phyloP scores from a whole-genome alignment of 257 asterid species.

The Leptodermis oblonga region DNA sequence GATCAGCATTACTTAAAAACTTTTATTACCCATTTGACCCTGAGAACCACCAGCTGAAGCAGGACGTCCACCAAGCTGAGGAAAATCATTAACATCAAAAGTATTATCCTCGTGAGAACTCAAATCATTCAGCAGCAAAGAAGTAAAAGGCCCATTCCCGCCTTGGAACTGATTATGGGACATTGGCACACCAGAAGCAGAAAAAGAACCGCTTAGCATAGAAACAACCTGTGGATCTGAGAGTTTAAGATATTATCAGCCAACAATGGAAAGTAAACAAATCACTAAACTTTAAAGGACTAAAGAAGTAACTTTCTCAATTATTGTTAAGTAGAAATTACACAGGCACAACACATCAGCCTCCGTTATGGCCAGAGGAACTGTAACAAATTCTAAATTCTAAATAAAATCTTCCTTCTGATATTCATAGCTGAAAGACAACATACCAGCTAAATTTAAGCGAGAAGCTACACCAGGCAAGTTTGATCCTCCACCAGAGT shows the following conservation, averaged over 20 bases:
- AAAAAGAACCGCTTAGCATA: constrained; percentile 69
- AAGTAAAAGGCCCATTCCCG: constrained; percentile 53
- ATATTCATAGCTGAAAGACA: background rate
- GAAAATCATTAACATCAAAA: constrained; percentile 82
- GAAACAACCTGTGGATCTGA: constrained; percentile 88
- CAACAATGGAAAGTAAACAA: background rate
- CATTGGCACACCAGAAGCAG: constrained; percentile 69
- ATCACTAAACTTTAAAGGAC: background rate
- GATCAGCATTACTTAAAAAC: constrained; percentile 5
- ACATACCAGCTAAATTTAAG: constrained; percentile 54
- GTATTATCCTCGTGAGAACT: constrained; percentile 59
- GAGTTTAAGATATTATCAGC: constrained; percentile 30
- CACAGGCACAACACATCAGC: background rate
- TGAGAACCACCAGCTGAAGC: constrained; percentile 82
- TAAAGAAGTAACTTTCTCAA: background rate
- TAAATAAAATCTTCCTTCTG: background rate
- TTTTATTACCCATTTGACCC: constrained; percentile 60
- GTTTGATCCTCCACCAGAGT: constrained; percentile 59
- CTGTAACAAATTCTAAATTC: background rate
- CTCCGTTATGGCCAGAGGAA: background rate
- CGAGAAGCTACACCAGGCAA: constrained; percentile 75
- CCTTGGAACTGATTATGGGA: constrained; percentile 79
- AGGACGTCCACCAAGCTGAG: constrained; percentile 77
- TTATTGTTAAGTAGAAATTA: background rate
- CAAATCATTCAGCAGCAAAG: constrained; percentile 59